Evolutionary conservation across 2,329 filamentous ascomycete species (phyloP).

Genomic region (Penicillium sp.): DNA sequence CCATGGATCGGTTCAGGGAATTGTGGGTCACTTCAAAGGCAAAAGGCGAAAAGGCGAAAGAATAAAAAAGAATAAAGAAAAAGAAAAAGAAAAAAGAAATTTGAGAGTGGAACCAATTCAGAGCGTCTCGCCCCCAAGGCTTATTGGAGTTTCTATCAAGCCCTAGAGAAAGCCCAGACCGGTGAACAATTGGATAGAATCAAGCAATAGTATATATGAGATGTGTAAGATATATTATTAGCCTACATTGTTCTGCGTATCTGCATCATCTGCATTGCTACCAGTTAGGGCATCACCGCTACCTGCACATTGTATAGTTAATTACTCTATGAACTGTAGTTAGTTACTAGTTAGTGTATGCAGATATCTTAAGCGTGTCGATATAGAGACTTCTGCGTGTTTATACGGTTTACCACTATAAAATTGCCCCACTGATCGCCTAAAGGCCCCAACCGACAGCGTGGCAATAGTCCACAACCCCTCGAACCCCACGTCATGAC

Average conservation of each 20-base stretch:
- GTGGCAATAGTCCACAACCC: conserved; percentile 15
- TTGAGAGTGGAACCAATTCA: conserved; percentile 15
- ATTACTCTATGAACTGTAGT: too few species aligned
- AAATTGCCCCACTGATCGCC: neutral
- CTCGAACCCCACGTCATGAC: conserved; percentile 16
- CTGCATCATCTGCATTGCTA: neutral
- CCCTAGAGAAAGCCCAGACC: neutral
- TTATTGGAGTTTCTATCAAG: neutral
- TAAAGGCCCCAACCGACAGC: neutral
- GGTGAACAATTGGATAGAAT: neutral
- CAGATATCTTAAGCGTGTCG: neutral
- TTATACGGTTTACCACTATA: neutral
- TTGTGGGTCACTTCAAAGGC: conserved; percentile 18
- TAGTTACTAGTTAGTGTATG: too few species aligned
- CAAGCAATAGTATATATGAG: neutral
- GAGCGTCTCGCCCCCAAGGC: neutral
- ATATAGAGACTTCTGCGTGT: neutral
- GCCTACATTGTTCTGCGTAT: neutral
- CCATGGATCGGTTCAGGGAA: conserved; percentile 20
- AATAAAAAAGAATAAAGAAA: conserved; percentile 2
- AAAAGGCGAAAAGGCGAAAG: conserved; percentile 14
- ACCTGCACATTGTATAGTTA: neutral
- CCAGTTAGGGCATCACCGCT: conserved; percentile 6
- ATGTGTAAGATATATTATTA: neutral
- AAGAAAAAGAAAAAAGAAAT: neutral